Evolutionary conservation across 306 rosid genomes (phyloP), one percentile per base, ranked within the genome.

Genomic region (Oxytropis ochrocephala): DNA sequence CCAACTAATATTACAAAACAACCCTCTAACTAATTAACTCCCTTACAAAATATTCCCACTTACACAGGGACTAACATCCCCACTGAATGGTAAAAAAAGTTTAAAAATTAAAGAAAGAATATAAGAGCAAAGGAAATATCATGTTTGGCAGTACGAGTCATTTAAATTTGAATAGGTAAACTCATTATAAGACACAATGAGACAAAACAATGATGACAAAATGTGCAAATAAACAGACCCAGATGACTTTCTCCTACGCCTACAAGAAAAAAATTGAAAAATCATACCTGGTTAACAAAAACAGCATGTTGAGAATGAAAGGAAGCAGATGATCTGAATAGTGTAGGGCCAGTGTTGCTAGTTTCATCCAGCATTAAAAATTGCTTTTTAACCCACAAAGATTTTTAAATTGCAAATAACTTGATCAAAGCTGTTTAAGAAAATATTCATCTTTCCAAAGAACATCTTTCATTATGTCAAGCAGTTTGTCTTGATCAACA

Each of bases 401-500:
- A 82, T 53, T 79, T 80, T 61, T 78, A n/a, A n/a, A n/a, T 82
- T 88, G 84, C 88, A 78, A 56, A 80, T 73, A 70, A 90, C 80
- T 80, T 87, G 83, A 62, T 78, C 80, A 62, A 70, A 74, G n/a
- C 74, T 79, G 86, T 79, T 81, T 78, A 43, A 93, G 72, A 72
- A 55, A 52, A 74, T 85, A 93, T 24, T 76, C 73, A 75, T 80
- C 86, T n/a, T 80, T 52, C 70, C 60, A 48, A 5, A 90, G 53
- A 52, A 86, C 64, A 24, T 79, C 79, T 68, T 79, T 75, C 78
- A 93, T 64, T 36, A 90, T 83, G 75, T 44, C 43, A 70, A 90
- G 93, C 70, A 93, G 90, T 75, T 86, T 88, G 42, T 88, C 87
- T 67, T 90, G 97, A 83, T 85, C 79, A 72, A 93, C 64, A 30